A percentile compares a stretch with the other conserved stretches of the same genome.
These are phyloP conservation scores for Plasmopara halstedii DNA, from an alignment of 352 stramenopile species.

Conservation along the genomic window DNA sequence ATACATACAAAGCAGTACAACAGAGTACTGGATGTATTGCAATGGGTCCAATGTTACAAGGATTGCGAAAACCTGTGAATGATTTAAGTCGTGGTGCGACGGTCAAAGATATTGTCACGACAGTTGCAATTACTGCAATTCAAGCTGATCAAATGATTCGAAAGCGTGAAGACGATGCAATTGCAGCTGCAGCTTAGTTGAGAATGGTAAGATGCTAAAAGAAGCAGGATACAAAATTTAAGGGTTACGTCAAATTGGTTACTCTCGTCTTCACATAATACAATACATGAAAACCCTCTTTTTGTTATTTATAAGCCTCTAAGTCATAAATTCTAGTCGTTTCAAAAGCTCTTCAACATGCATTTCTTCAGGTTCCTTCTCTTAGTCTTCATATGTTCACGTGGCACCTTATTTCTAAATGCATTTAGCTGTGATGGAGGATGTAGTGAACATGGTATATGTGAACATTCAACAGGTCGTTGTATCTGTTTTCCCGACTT, in stretches of 20 bases:
- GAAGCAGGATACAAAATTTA: too few species aligned
- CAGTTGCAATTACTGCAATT: conserved; percentile 82
- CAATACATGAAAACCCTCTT: too few species aligned
- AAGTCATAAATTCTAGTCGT: not conserved
- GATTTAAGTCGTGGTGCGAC: conserved; percentile 82
- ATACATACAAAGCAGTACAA: conserved; percentile 87
- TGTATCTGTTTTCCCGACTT: conserved; percentile 80
- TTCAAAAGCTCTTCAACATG: not conserved
- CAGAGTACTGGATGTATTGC: conserved; percentile 68
- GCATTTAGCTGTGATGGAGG: conserved; percentile 59
- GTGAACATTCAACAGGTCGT: conserved; percentile 40
- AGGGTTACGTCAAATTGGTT: too few species aligned
- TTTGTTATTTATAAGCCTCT: too few species aligned
- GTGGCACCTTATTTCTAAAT: not conserved
- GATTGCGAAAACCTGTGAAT: conserved; percentile 83
- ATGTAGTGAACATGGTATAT: conserved; percentile 76
- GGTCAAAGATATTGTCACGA: conserved; percentile 88
- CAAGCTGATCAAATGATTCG: conserved; percentile 64
- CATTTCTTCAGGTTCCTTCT: not conserved
- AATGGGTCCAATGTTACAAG: conserved; percentile 85
- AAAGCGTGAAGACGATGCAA: conserved; percentile 18
- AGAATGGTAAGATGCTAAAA: too few species aligned
- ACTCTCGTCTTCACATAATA: too few species aligned
- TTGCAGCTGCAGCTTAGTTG: conserved; percentile 3
- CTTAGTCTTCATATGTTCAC: conserved; percentile 1